Evolutionary conservation across 257 asterid genomes (phyloP).

Genomic region (Agastache rugosa): DNA sequence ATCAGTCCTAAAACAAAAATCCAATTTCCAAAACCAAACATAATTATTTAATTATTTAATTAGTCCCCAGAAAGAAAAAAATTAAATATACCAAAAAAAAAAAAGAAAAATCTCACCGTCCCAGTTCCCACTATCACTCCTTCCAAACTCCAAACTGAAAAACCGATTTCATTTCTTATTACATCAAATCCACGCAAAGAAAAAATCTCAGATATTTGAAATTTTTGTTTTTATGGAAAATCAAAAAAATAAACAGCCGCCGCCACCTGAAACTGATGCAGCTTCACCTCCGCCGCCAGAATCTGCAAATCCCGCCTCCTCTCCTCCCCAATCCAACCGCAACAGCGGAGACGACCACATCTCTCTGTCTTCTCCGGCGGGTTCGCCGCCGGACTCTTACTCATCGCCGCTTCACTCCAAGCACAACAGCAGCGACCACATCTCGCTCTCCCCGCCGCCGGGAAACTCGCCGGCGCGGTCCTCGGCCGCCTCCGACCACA

Average conservation of each 20-base stretch:
- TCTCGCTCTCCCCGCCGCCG: constrained; percentile 48
- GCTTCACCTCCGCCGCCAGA: constrained; percentile 19
- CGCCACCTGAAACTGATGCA: constrained; percentile 32
- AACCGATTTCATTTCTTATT: constrained; percentile 15
- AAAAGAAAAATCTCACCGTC: not conserved
- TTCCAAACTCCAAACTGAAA: constrained; percentile 8
- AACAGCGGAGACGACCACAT: constrained; percentile 50
- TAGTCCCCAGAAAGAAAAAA: not conserved
- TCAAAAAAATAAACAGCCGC: constrained; percentile 26
- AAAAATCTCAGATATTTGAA: not conserved
- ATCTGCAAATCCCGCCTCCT: constrained; percentile 14
- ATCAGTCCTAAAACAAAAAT: constrained; percentile 23
- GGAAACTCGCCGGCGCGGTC: constrained; percentile 57
- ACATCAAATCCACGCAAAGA: not conserved
- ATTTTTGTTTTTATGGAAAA: constrained; percentile 34
- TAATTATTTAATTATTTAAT: not conserved
- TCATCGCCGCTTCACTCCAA: constrained; percentile 46
- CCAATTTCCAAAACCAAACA: constrained; percentile 26
- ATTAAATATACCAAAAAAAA: not conserved
- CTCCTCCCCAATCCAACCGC: constrained; percentile 34
- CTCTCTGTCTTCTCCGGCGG: constrained; percentile 48
- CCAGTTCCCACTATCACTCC: not conserved
- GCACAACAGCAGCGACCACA: constrained; percentile 46
- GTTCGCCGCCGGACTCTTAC: constrained; percentile 35
- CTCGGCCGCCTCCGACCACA: constrained; percentile 55